Evolutionary conservation across 139 green algal species (phyloP).

Genomic region (Haematococcus sp.): DNA sequence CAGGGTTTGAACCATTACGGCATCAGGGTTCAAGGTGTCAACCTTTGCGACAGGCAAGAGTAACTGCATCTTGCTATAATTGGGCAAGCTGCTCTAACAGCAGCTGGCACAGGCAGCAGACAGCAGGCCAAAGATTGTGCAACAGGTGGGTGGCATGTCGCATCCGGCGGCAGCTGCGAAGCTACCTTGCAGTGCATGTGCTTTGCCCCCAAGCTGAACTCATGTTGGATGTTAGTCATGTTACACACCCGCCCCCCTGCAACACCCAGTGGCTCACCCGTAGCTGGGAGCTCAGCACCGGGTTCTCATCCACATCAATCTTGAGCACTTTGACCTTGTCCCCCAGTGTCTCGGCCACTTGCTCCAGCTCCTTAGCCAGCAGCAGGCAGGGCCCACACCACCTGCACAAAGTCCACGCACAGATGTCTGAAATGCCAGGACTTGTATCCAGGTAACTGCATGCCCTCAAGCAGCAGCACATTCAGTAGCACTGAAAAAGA

Average conservation of each 20-base stretch:
- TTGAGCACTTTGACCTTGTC: slow-evolving; percentile 85
- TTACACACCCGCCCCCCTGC: neutral
- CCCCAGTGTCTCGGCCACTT: slow-evolving; percentile 49
- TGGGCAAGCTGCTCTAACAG: too few relatives aligned
- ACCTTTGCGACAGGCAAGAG: too few relatives aligned
- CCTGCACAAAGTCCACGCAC: neutral
- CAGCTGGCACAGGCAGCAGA: neutral
- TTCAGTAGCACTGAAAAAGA: too few relatives aligned
- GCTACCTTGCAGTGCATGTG: too few relatives aligned
- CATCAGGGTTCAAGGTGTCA: too few relatives aligned
- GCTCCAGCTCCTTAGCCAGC: slow-evolving; percentile 73
- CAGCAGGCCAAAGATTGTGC: too few relatives aligned
- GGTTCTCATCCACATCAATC: slow-evolving; percentile 92
- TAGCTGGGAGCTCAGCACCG: slow-evolving; percentile 49
- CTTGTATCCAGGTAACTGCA: neutral
- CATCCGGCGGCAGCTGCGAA: too few relatives aligned
- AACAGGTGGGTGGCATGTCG: too few relatives aligned
- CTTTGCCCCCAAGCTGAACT: too few relatives aligned
- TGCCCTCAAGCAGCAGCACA: too few relatives aligned
- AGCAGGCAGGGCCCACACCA: slow-evolving; percentile 85
- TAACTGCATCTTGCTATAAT: too few relatives aligned
- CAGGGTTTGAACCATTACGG: neutral
- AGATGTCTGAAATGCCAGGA: neutral
- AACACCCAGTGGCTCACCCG: neutral
- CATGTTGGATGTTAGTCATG: neutral